These are phyloP conservation scores for Alternaria ethzedia DNA, from an alignment of 2,329 filamentous ascomycete species.

Conservation along the genomic window DNA sequence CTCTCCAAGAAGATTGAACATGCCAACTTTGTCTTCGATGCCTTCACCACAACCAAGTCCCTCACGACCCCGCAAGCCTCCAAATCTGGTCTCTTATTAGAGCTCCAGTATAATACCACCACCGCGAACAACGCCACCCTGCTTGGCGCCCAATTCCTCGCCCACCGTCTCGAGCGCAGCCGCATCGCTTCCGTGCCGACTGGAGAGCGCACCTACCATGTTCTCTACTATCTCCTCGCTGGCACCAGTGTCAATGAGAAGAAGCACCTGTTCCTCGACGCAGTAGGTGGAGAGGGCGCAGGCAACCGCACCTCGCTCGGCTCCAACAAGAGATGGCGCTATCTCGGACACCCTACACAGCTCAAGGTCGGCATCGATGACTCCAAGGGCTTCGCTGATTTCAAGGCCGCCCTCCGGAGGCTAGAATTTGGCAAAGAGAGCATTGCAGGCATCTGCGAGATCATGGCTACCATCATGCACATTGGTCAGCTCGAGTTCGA, in stretches of 20 bases:
- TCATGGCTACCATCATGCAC: constrained; percentile 92
- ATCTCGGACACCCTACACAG: constrained; percentile 93
- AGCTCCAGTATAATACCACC: constrained; percentile 94
- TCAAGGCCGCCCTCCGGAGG: constrained; percentile 93
- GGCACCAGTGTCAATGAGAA: constrained; percentile 92
- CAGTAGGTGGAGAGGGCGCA: constrained; percentile 55
- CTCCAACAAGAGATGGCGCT: constrained; percentile 88
- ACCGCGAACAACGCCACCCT: constrained; percentile 83
- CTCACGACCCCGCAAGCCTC: constrained; percentile 94
- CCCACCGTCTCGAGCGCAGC: constrained; percentile 91
- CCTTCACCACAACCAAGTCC: constrained; percentile 95
- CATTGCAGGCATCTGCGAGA: constrained; percentile 95
- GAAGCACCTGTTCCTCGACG: constrained; percentile 75
- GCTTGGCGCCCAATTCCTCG: constrained; percentile 91
- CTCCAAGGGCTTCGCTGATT: constrained; percentile 91
- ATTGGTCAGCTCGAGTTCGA: constrained; percentile 96
- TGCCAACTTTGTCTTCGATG: constrained; percentile 94
- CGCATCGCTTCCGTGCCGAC: constrained; percentile 91
- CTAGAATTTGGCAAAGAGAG: constrained; percentile 92
- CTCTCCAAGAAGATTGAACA: constrained; percentile 92
- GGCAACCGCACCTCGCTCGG: constrained; percentile 62
- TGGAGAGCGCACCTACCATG: constrained; percentile 94
- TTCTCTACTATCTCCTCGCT: constrained; percentile 92
- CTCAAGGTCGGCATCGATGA: constrained; percentile 98
- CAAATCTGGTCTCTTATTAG: constrained; percentile 93